A percentile compares a stretch with the other conserved stretches of the same genome.
Conservation (phyloP, 1,139 yeast genomes). For the Candida sp. region DNA sequence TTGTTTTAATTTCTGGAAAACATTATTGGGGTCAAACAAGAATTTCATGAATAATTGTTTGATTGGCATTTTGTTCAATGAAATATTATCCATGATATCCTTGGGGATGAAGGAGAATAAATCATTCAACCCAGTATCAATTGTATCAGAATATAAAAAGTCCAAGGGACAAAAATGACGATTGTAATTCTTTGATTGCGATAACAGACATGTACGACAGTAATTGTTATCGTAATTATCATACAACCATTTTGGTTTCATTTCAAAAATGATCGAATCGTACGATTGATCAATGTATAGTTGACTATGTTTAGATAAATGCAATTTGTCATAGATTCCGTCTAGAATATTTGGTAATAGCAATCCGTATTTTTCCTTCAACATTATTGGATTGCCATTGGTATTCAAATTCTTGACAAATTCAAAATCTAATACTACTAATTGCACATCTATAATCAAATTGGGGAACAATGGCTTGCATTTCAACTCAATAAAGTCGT, state of each 20-base stretch:
- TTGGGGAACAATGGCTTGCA: conserved; percentile 40
- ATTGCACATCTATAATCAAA: conserved; percentile 36
- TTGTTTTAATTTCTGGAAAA: conserved; percentile 34
- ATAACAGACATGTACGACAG: conserved; percentile 45
- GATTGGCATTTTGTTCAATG: conserved; percentile 25
- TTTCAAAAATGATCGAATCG: conserved; percentile 34
- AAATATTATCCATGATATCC: conserved; percentile 15
- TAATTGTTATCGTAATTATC: conserved; percentile 35
- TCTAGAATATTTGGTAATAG: conserved; percentile 39
- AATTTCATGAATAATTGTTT: conserved; percentile 23
- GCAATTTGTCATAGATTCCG: conserved; percentile 25
- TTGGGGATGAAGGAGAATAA: conserved; percentile 28
- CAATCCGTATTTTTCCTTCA: conserved; percentile 38
- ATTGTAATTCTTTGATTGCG: conserved; percentile 27
- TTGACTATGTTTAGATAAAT: conserved; percentile 35
- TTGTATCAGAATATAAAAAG: conserved; percentile 28
- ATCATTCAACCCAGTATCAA: conserved; percentile 33
- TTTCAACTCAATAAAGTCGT: conserved; percentile 40
- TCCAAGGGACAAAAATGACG: conserved; percentile 48
- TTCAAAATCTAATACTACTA: conserved; percentile 32
- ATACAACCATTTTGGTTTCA: conserved; percentile 49
- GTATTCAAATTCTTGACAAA: conserved; percentile 29
- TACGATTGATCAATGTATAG: conserved; percentile 20
- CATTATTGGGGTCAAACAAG: conserved; percentile 28
- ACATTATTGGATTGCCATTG: conserved; percentile 28